Conservation (phyloP, 2,329 filamentous ascomycete genomes). For the Trichoderma lentiforme region DNA sequence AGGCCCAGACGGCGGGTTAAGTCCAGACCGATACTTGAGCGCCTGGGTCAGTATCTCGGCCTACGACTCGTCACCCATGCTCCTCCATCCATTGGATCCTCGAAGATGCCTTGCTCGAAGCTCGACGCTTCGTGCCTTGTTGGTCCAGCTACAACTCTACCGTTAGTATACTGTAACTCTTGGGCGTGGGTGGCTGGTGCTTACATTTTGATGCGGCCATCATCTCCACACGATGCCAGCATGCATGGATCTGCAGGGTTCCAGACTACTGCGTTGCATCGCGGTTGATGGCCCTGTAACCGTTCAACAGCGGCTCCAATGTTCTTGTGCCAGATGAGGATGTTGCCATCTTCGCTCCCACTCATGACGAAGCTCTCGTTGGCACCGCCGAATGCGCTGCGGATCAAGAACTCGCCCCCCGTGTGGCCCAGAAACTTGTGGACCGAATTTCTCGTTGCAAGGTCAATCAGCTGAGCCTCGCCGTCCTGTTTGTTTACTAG, state of each 20-base stretch:
- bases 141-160: slow-evolving; percentile 26
- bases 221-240: slow-evolving; percentile 90
- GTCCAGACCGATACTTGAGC: not conserved
- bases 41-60: not conserved
- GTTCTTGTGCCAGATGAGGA: slow-evolving; percentile 90
- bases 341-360: slow-evolving; percentile 75
- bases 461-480: slow-evolving; percentile 74
- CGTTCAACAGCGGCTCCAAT: slow-evolving; percentile 73
- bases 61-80: slow-evolving; percentile 19
- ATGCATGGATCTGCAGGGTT: slow-evolving; percentile 78
- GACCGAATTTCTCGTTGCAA: slow-evolving; percentile 67
- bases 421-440: slow-evolving; percentile 73
- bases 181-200: slow-evolving; percentile 31
- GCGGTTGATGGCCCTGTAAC: slow-evolving; percentile 68
- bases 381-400: slow-evolving; percentile 81
- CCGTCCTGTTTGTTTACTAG: slow-evolving; percentile 79
- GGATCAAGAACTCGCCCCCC: slow-evolving; percentile 74
- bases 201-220: slow-evolving; percentile 80
- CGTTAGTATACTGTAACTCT: not conserved
- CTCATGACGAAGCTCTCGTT: slow-evolving; percentile 88
- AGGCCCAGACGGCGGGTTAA: not conserved
- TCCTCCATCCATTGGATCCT: slow-evolving; percentile 23
- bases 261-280: slow-evolving; percentile 88
- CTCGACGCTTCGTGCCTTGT: slow-evolving; percentile 23
- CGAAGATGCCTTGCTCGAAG: slow-evolving; percentile 21